Evolutionary conservation across 495 filamentous ascomycete species (phyloP).

Genomic region (Bathelium albidoporum): DNA sequence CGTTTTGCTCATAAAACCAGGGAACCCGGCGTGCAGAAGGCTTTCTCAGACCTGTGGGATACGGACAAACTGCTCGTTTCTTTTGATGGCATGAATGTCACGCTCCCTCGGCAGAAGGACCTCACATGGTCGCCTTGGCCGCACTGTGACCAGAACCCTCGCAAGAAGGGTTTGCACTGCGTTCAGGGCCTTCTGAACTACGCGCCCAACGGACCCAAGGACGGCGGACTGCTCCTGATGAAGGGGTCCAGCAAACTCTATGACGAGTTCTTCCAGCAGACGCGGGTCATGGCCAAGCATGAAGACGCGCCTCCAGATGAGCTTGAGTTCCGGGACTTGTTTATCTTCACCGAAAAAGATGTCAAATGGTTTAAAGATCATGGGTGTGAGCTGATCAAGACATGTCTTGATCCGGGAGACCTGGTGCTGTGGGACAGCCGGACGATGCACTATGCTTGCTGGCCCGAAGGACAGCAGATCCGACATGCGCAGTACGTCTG

Average conservation of each 20-base stretch:
- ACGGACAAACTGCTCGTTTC: slow-evolving; percentile 33
- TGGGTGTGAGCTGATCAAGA: slow-evolving; percentile 33
- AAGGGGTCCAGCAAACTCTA: slow-evolving; percentile 33
- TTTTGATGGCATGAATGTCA: slow-evolving; percentile 34
- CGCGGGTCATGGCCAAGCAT: slow-evolving; percentile 24
- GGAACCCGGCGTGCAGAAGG: slow-evolving; percentile 34
- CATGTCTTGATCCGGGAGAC: slow-evolving; percentile 34
- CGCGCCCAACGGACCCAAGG: slow-evolving; percentile 33
- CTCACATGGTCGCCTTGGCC: slow-evolving; percentile 32
- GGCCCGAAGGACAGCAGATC: slow-evolving; percentile 32
- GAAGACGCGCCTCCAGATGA: slow-evolving; percentile 30
- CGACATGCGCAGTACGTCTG: slow-evolving; percentile 37
- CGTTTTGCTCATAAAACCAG: not conserved
- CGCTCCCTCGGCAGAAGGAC: slow-evolving; percentile 26
- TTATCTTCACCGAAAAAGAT: slow-evolving; percentile 31
- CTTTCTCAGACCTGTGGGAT: slow-evolving; percentile 35
- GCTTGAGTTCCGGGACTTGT: slow-evolving; percentile 29
- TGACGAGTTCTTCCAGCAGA: slow-evolving; percentile 30
- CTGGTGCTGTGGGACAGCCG: slow-evolving; percentile 37
- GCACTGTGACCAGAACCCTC: slow-evolving; percentile 38
- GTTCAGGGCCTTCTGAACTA: slow-evolving; percentile 42
- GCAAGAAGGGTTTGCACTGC: slow-evolving; percentile 35
- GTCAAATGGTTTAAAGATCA: slow-evolving; percentile 34
- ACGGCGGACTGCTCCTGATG: slow-evolving; percentile 36
- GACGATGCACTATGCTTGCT: slow-evolving; percentile 33